Evolutionary conservation across 352 stramenopile genomes (phyloP), one percentile per base, ranked within the genome.

Genomic region (Phytophthora fragariaefolia): DNA sequence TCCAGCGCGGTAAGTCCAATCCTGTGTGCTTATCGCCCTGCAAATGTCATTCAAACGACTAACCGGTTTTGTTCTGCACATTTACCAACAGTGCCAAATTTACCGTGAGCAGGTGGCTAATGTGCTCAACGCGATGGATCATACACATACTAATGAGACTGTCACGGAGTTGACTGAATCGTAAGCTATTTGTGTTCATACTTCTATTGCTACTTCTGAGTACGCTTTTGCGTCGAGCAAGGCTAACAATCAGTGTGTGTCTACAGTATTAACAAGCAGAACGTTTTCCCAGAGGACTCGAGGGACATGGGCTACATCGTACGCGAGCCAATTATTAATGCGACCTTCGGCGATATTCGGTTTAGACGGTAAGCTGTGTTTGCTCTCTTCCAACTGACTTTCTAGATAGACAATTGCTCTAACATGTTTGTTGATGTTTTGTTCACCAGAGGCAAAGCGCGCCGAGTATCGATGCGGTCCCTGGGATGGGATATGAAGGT

Each of bases 401-500:
- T 32, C 9, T 28, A n/a, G 47, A 18, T 43, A 42, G 34, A 15
- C 34, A n/a, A 20, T 42, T 59, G 15, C 56, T 10, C 48, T 59
- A 43, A 56, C 4, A 9, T 15, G n/a, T 7, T 61, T 53, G 20
- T 26, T 59, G 0, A 23, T 43, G 23, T 24, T 38, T 62, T 66
- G 34, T 42, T 17, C n/a, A 65, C 27, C 55, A 93, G 88, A 73
- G 88, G 88, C 18, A 89, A 88, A 67, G 86, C 84, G 63, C 85
- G 88, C 7, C 85, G 88, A 24, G 87, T 96, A 51, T 96, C 88
- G 28, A 93, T 96, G 85, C 80, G 87, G 43, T 96, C 88, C 20
- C 83, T 96, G 26, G 88, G 88, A 18, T 96, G 88, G 88, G 88
- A 96, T 82, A 96, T 95, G 87, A 91, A 90, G 66, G 83, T 96